Evolutionary conservation across 495 filamentous ascomycete genomes (phyloP).

Genomic region (Podospora australis): DNA sequence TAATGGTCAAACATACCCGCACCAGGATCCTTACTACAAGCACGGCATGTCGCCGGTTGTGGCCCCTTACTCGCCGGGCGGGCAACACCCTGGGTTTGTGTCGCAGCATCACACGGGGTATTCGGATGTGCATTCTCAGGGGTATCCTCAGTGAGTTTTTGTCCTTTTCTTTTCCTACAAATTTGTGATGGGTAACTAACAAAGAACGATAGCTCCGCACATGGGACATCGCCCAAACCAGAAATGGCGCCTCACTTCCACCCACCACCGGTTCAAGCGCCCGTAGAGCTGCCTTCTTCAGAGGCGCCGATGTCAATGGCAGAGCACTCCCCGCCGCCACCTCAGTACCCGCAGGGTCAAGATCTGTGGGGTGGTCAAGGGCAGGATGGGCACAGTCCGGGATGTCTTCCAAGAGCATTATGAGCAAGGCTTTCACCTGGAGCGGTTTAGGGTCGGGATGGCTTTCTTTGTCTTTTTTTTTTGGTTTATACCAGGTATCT

Average conservation of each 20-base stretch:
- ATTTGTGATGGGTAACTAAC: not conserved
- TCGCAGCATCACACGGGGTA: not conserved
- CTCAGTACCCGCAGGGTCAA: not conserved
- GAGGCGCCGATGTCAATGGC: not conserved
- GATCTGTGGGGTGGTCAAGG: too few species aligned
- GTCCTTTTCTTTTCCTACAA: not conserved
- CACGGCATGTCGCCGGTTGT: too few species aligned
- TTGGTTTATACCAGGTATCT: not conserved
- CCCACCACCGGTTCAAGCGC: not conserved
- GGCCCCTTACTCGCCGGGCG: too few species aligned
- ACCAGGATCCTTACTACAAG: too few species aligned
- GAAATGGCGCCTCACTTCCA: not conserved
- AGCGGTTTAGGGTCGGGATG: too few species aligned
- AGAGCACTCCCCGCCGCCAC: not conserved
- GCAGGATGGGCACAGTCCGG: not conserved
- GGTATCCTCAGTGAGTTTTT: not conserved
- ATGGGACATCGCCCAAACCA: not conserved
- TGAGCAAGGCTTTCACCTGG: too few species aligned
- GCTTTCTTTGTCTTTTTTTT: not conserved
- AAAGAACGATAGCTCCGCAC: not conserved
- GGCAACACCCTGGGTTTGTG: too few species aligned
- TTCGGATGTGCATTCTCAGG: not conserved
- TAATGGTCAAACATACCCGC: slow-evolving; percentile 9
- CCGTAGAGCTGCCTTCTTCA: not conserved
- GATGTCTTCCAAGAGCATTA: not conserved